phyloP scores from a whole-genome alignment of 2,329 filamentous ascomycete species.

The Xylaria polymorpha region DNA sequence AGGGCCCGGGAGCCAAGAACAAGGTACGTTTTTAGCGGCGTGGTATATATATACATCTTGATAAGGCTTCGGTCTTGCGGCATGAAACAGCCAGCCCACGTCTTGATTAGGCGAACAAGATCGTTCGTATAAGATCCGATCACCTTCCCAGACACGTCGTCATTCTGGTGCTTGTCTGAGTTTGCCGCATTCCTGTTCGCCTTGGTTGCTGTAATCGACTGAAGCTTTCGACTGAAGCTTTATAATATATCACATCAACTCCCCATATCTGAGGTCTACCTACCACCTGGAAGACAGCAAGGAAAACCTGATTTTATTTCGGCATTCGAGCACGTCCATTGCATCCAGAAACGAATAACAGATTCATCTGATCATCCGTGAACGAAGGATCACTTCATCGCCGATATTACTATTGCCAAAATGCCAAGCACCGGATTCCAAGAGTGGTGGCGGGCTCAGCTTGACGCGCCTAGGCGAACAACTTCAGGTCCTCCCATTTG shows the following conservation, averaged over 20 bases:
- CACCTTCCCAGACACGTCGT: background rate
- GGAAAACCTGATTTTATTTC: background rate
- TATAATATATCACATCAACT: constrained; percentile 16
- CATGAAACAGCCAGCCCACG: constrained; percentile 1
- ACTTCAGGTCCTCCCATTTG: constrained; percentile 42
- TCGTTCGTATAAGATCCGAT: constrained; percentile 27
- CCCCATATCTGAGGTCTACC: background rate
- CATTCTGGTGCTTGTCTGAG: constrained; percentile 9
- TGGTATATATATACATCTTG: constrained; percentile 4
- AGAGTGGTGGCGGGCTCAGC: constrained; percentile 46
- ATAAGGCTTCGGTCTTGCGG: constrained; percentile 28
- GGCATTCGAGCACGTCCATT: background rate
- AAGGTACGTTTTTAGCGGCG: background rate
- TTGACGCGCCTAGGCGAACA: constrained; percentile 37
- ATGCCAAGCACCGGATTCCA: constrained; percentile 42
- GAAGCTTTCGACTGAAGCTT: background rate
- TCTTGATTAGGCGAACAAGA: constrained; percentile 2
- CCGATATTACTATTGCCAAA: constrained; percentile 1
- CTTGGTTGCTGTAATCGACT: constrained; percentile 1
- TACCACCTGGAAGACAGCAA: background rate
- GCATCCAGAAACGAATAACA: background rate
- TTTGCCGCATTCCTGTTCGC: constrained; percentile 1
- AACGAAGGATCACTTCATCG: constrained; percentile 8
- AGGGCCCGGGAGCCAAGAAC: constrained; percentile 7
- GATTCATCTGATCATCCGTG: constrained; percentile 4